Percentiles rank a stretch among this genome's conserved stretches.
phyloP scores from a whole-genome alignment of 2,329 filamentous ascomycete genomes.

The Pleomassaria siparia region DNA sequence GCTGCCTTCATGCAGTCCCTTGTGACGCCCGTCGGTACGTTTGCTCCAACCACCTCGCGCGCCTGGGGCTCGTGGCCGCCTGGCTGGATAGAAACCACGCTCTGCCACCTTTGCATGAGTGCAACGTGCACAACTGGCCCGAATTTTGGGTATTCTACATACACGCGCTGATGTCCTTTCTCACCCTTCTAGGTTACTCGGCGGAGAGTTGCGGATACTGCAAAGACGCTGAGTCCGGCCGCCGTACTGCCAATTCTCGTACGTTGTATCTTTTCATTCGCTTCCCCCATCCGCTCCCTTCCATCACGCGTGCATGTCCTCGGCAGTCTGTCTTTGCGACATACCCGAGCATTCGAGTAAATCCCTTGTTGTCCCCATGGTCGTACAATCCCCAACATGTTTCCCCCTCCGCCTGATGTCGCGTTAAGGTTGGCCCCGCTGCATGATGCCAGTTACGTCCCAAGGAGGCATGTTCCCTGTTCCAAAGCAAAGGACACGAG shows the following conservation, averaged over 20 bases:
- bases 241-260: constrained; percentile 52
- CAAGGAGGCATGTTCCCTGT: background rate
- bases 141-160: constrained; percentile 12
- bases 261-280: constrained; percentile 36
- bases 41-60: constrained; percentile 42
- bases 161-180: constrained; percentile 25
- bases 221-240: constrained; percentile 50
- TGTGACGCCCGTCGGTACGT: constrained; percentile 46
- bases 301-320: constrained; percentile 23
- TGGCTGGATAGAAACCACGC: constrained; percentile 35
- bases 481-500: constrained; percentile 3
- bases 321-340: constrained; percentile 3
- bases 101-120: constrained; percentile 9
- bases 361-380: constrained; percentile 5
- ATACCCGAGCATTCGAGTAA: background rate
- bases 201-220: constrained; percentile 54
- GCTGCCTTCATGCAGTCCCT: constrained; percentile 46
- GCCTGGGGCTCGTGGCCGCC: constrained; percentile 37
- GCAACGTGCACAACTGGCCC: constrained; percentile 12
- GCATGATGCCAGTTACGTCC: background rate
- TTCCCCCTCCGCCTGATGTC: constrained; percentile 19
- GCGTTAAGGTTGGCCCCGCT: constrained; percentile 27
- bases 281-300: constrained; percentile 9
- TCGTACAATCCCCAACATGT: too few species aligned
- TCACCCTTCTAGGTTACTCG: constrained; percentile 47